Evolutionary conservation across 257 asterid species (phyloP), one percentile per base, ranked within the genome.

Genomic region (Hygrophila difformis): DNA sequence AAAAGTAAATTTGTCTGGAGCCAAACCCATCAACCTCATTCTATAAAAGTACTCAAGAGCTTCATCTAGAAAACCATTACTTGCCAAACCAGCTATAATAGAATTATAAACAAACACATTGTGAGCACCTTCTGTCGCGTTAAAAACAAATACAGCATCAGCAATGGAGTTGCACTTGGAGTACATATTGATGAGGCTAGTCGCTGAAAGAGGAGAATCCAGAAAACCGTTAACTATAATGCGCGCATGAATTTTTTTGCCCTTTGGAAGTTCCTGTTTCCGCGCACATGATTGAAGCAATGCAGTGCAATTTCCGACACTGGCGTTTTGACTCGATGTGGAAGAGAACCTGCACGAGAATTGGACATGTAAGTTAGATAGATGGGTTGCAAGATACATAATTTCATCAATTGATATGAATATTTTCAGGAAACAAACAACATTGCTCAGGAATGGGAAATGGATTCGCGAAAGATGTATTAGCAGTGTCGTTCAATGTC

Each of bases 171-270:
- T 51, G 71, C 92, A 80, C 56, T 87, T 87, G 21, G 95, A 76
- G 73, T 87, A 87, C 97, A 87, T 84, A 51, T 78, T 80, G 66
- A 87, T 76, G 22, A 87, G 84, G 77, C 97, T 81, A 6, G 93
- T 87, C 28, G 77, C 68, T 29, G 91, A 69, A 15, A 73, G 51
- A 10, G 97, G 88, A 35, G 93, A 72, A 35, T 44, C 47, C 16
- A 75, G 68, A 47, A 67, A 69, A 21, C 83, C 85, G 40, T 38
- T 20, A 24, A 56, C 68, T 54, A 87, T 56, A 76, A 87, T 66
- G 40, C 35, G 74, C 12, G 83, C 47, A 46, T 87, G 97, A 23
- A 76, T 39, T 57, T 53, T 66, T 61, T 64, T 67, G 12, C 92
- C 95, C 48, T 39, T 18, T 20, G 43, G 49, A n/a, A 80, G 68